Evolutionary conservation across 2,329 filamentous ascomycete genomes (phyloP).

Genomic region (Cordyceps farinosa): DNA sequence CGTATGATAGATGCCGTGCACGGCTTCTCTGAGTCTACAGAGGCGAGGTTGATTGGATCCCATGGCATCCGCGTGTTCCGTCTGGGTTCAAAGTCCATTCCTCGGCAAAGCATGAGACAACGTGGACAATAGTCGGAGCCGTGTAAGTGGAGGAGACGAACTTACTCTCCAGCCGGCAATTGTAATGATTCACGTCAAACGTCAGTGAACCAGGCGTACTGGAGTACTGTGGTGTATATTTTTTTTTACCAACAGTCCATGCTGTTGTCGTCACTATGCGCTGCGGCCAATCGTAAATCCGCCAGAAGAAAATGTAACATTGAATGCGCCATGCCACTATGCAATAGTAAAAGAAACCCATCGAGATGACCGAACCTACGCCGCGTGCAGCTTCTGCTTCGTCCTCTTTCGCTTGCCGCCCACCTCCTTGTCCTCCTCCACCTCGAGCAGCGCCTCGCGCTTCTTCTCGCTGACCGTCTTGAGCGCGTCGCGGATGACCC

Average conservation of each 20-base stretch:
- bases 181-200: too few species aligned
- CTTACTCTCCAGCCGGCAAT: too few species aligned
- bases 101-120: too few species aligned
- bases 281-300: background rate
- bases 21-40: too few species aligned
- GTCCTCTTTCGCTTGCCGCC: conserved; percentile 72
- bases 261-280: background rate
- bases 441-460: conserved; percentile 82
- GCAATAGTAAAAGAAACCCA: background rate
- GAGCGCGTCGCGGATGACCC: conserved; percentile 78
- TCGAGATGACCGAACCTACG: conserved; percentile 19
- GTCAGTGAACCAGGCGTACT: too few species aligned
- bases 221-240: too few species aligned
- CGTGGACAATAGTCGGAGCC: background rate
- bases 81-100: too few species aligned
- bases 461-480: conserved; percentile 96
- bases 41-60: too few species aligned
- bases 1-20: too few species aligned
- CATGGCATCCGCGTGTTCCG: too few species aligned
- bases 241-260: background rate
- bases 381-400: conserved; percentile 52
- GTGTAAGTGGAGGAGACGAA: background rate
- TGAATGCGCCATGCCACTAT: background rate
- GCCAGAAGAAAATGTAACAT: background rate
- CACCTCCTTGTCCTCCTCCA: conserved; percentile 89